Evolutionary conservation across 2,329 filamentous ascomycete genomes (phyloP).

Genomic region (Stachybotrys chartarum): DNA sequence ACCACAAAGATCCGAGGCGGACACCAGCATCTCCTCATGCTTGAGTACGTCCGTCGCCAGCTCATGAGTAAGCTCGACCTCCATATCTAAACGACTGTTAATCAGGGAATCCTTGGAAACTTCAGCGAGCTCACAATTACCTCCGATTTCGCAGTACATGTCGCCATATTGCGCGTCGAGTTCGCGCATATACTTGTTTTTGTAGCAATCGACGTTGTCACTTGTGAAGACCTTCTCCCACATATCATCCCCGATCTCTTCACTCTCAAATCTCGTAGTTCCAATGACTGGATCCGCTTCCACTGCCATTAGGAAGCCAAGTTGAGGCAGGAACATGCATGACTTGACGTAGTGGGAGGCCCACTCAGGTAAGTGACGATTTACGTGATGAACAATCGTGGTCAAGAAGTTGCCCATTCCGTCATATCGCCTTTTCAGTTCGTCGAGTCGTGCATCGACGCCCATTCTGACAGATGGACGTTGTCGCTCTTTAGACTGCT

Average conservation of each 20-base stretch:
- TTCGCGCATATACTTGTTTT: slow-evolving; percentile 72
- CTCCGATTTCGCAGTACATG: slow-evolving; percentile 75
- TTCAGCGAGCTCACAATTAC: slow-evolving; percentile 31
- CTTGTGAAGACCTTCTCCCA: slow-evolving; percentile 79
- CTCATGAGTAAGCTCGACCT: slow-evolving; percentile 80
- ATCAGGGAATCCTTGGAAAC: neutral
- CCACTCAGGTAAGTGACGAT: slow-evolving; percentile 53
- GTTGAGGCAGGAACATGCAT: slow-evolving; percentile 84
- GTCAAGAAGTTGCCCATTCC: slow-evolving; percentile 70
- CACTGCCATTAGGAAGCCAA: slow-evolving; percentile 82
- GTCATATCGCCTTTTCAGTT: slow-evolving; percentile 69
- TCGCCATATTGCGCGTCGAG: slow-evolving; percentile 80
- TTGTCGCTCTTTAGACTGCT: slow-evolving; percentile 62
- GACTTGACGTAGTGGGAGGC: slow-evolving; percentile 50
- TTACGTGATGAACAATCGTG: slow-evolving; percentile 58
- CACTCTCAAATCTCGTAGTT: slow-evolving; percentile 56
- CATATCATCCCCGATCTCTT: slow-evolving; percentile 41
- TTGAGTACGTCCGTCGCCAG: slow-evolving; percentile 65
- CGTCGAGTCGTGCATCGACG: slow-evolving; percentile 68
- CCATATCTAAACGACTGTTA: slow-evolving; percentile 52
- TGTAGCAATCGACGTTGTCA: slow-evolving; percentile 72
- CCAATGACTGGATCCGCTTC: slow-evolving; percentile 44
- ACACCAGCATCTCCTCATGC: slow-evolving; percentile 57
- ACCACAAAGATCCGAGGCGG: slow-evolving; percentile 73
- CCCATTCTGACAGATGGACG: slow-evolving; percentile 68